Evolutionary conservation across 306 rosid genomes (phyloP).

Genomic region (peach (Prunus persica)): Prunus_persica_NCBIv2 NC_034010.1:24511501-24512000

Average conservation of each 20-base stretch:
- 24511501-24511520: background rate
- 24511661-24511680: constrained; percentile 21
- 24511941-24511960: background rate
- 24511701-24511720: constrained; percentile 86
- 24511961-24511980: background rate
- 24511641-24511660: background rate
- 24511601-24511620: background rate
- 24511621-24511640: background rate
- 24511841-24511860: constrained; percentile 47
- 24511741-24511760: constrained; percentile 75
- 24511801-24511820: constrained; percentile 87
- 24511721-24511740: constrained; percentile 69
- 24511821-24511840: constrained; percentile 98
- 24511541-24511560: background rate
- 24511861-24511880: background rate
- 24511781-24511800: constrained; percentile 89
- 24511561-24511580: background rate
- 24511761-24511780: constrained; percentile 95
- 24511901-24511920: background rate
- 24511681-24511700: constrained; percentile 87
- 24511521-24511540: background rate
- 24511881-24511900: background rate
- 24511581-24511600: background rate
- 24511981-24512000: background rate
- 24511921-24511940: background rate